These are phyloP conservation scores for Pestalotiopsis sp. DNA, from an alignment of 2,329 filamentous ascomycete species.

Conservation along the genomic window DNA sequence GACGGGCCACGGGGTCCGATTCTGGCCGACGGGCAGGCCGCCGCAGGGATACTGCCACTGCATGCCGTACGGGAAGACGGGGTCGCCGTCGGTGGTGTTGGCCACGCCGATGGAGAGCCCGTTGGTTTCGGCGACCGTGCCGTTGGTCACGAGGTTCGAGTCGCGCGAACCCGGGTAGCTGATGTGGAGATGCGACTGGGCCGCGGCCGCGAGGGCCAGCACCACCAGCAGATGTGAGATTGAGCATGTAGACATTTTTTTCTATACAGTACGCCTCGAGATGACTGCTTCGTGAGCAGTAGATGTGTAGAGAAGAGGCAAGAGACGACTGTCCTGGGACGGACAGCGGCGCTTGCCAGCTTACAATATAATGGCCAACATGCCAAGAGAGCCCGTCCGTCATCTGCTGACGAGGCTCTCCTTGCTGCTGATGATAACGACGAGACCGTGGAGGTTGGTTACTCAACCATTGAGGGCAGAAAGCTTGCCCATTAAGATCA, in stretches of 20 bases:
- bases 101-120: not conserved
- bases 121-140: constrained; percentile 5
- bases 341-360: not conserved
- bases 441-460: not conserved
- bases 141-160: constrained; percentile 61
- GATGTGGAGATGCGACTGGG: constrained; percentile 52
- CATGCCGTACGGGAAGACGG: constrained; percentile 63
- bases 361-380: not conserved
- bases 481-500: not conserved
- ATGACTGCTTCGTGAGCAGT: not conserved
- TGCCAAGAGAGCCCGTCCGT: not conserved
- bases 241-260: not conserved
- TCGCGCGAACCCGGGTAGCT: constrained; percentile 66
- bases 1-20: constrained; percentile 71
- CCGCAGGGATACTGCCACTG: constrained; percentile 73
- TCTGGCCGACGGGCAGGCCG: constrained; percentile 64
- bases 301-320: not conserved
- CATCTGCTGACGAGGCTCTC: not conserved
- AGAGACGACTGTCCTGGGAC: not conserved
- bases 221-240: not conserved
- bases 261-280: not conserved
- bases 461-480: not conserved
- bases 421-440: not conserved
- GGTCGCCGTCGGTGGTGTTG: not conserved
- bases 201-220: not conserved